These are phyloP conservation scores for Fusarium sacchari DNA, from an alignment of 2,329 filamentous ascomycete genomes.

Conservation along the genomic window DNA sequence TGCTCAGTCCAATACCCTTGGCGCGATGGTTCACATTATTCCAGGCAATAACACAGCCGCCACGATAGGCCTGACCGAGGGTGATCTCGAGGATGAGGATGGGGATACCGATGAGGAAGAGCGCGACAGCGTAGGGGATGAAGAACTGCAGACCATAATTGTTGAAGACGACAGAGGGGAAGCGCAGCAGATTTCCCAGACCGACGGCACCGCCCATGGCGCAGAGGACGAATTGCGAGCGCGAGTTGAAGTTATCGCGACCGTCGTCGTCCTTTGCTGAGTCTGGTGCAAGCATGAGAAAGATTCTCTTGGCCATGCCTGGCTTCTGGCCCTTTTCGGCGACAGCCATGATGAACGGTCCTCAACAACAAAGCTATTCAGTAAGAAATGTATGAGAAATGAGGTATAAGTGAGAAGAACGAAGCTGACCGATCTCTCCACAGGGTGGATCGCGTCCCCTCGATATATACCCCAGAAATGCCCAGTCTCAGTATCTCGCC, in stretches of 20 bases:
- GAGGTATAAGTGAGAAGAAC: not conserved
- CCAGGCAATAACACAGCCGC: constrained; percentile 60
- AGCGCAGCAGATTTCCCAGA: constrained; percentile 64
- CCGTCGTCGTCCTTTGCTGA: constrained; percentile 41
- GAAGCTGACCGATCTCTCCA: not conserved
- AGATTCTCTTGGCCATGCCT: constrained; percentile 30
- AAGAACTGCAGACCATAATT: constrained; percentile 67
- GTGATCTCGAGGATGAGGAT: constrained; percentile 66
- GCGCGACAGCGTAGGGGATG: constrained; percentile 61
- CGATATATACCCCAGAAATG: constrained; percentile 9
- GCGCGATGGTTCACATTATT: constrained; percentile 59
- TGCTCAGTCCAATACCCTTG: constrained; percentile 61
- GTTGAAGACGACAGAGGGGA: constrained; percentile 65
- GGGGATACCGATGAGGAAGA: constrained; percentile 59
- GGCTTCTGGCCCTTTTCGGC: constrained; percentile 26
- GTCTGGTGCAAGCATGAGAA: constrained; percentile 35
- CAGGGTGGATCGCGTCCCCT: constrained; percentile 7
- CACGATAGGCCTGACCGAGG: constrained; percentile 71
- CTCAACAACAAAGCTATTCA: too few relatives aligned
- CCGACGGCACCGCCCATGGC: constrained; percentile 62
- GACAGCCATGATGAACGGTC: constrained; percentile 25
- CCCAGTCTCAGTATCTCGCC: not conserved
- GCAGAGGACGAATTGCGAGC: constrained; percentile 42
- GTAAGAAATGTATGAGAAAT: not conserved
- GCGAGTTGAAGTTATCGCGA: constrained; percentile 42